phyloP scores from a whole-genome alignment of 805 yeast genomes.

The Candida fluviatilis region DNA sequence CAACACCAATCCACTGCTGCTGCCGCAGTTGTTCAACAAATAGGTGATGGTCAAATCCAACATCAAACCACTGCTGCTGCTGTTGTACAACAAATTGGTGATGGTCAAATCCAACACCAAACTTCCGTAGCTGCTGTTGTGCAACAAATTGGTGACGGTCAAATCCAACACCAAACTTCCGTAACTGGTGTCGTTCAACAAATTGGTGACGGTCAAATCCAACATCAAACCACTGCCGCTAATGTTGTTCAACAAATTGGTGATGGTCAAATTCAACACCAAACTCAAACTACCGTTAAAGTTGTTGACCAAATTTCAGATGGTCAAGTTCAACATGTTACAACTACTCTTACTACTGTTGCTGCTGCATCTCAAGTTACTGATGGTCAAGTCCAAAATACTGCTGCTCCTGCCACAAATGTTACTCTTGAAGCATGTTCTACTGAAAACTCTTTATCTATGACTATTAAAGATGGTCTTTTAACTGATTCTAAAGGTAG shows the following conservation, averaged over 20 bases:
- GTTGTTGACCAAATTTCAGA: slow-evolving; percentile 31
- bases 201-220: slow-evolving; percentile 37
- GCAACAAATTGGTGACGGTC: slow-evolving; percentile 33
- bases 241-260: slow-evolving; percentile 27
- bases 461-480: slow-evolving; percentile 41
- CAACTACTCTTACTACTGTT: slow-evolving; percentile 18
- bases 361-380: slow-evolving; percentile 19
- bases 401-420: slow-evolving; percentile 6
- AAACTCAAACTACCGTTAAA: slow-evolving; percentile 19
- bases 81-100: slow-evolving; percentile 29
- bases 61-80: slow-evolving; percentile 36
- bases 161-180: slow-evolving; percentile 44
- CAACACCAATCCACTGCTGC: slow-evolving; percentile 31
- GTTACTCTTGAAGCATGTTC: slow-evolving; percentile 38
- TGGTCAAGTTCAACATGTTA: slow-evolving; percentile 26
- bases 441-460: slow-evolving; percentile 46
- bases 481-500: slow-evolving; percentile 38
- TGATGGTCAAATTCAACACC: slow-evolving; percentile 42
- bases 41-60: slow-evolving; percentile 46
- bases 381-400: slow-evolving; percentile 29
- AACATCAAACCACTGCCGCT: slow-evolving; percentile 28
- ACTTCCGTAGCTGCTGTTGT: slow-evolving; percentile 32
- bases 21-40: slow-evolving; percentile 30
- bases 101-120: slow-evolving; percentile 40
- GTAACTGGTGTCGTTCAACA: slow-evolving; percentile 23